phyloP scores from a whole-genome alignment of 176 grass and related monocot genomes.

The Rhipidocladum racemiflorum region DNA sequence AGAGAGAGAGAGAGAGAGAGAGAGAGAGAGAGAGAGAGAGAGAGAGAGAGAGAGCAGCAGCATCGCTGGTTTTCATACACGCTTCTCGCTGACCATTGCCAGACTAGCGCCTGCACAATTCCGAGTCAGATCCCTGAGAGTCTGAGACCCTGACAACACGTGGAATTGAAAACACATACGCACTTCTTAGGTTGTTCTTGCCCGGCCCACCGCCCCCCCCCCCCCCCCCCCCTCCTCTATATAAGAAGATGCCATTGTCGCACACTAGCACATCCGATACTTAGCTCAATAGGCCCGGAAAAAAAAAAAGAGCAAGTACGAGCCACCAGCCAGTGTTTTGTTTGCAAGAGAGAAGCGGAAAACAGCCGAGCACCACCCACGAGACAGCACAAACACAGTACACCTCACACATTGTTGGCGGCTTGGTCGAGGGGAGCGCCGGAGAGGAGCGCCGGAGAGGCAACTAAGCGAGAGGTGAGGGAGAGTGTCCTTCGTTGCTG shows the following conservation, averaged over 20 bases:
- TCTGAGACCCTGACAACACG: slow-evolving; percentile 33
- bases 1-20: no score
- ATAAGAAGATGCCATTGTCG: slow-evolving; percentile 25
- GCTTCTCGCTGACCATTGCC: slow-evolving; percentile 27
- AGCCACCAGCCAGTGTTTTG: not conserved
- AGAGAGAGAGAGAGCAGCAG: no score
- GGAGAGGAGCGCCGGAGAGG: no score
- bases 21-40: no score
- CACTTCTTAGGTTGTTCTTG: no score
- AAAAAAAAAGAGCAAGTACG: not conserved
- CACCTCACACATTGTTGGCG: not conserved
- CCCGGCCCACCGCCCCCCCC: no score
- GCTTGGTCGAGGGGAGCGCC: not conserved
- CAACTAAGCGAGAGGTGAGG: slow-evolving; percentile 2
- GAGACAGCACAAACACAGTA: not conserved
- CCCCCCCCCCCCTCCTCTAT: not conserved
- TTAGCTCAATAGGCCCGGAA: not conserved
- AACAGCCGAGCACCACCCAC: not conserved
- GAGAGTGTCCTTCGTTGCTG: not conserved
- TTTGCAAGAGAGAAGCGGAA: not conserved
- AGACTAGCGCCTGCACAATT: slow-evolving; percentile 1
- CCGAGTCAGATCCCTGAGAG: not conserved
- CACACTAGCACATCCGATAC: slow-evolving; percentile 19
- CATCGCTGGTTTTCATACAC: slow-evolving; percentile 44
- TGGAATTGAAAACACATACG: not conserved